A percentile compares a stretch with the other conserved stretches of the same genome.
Evolutionary conservation across 257 asterid genomes (phyloP).

Genomic region (Thymus quinquecostatus): DNA sequence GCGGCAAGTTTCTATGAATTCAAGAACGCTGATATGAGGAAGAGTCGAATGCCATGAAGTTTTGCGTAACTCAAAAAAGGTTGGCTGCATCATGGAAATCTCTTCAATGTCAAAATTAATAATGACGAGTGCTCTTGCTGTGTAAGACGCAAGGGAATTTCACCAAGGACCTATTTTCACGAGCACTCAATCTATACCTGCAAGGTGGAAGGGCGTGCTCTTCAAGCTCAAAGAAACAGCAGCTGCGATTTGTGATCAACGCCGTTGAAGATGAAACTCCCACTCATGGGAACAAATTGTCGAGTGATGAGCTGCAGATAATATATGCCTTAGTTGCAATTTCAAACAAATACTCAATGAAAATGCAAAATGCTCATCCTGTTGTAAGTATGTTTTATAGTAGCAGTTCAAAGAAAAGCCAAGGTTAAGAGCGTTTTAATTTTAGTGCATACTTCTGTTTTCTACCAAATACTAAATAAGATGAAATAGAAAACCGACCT

Average conservation of each 20-base stretch:
- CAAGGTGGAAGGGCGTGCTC: too few relatives aligned
- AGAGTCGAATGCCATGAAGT: not conserved
- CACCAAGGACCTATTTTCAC: conserved; percentile 13
- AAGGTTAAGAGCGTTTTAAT: too few relatives aligned
- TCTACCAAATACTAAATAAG: too few relatives aligned
- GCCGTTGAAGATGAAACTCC: conserved; percentile 92
- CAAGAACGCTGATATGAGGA: not conserved
- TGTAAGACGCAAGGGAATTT: not conserved
- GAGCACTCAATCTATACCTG: conserved; percentile 10
- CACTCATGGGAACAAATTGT: conserved; percentile 89
- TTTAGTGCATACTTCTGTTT: too few relatives aligned
- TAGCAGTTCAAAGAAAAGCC: not conserved
- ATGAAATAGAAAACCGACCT: conserved; percentile 49
- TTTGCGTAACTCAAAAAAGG: not conserved
- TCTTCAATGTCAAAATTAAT: conserved; percentile 8
- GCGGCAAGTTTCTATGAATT: not conserved
- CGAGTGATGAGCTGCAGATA: conserved; percentile 81
- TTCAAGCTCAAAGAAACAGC: conserved; percentile 48
- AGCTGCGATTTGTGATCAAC: conserved; percentile 91
- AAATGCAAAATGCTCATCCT: not conserved
- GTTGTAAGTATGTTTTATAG: not conserved
- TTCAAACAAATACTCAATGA: not conserved
- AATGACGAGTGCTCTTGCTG: not conserved
- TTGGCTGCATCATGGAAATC: not conserved
- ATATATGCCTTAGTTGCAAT: conserved; percentile 27